Conservation (phyloP, 805 yeast genomes). For the Lipomyces yamadae region DNA sequence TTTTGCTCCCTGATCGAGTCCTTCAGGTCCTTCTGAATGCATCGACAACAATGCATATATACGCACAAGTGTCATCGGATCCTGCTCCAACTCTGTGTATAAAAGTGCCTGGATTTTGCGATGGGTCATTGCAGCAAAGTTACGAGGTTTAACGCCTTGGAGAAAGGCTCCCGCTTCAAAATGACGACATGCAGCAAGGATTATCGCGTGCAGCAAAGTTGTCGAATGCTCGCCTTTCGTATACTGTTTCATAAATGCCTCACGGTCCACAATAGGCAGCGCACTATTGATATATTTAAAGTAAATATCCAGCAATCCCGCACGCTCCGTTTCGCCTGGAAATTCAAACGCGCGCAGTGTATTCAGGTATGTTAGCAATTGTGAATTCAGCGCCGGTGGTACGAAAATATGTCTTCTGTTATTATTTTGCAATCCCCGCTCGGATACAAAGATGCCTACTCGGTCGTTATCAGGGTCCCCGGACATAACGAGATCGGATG, state of each 20-base stretch:
- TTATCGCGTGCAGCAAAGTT: slow-evolving; percentile 50
- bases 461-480: slow-evolving; percentile 37
- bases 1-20: slow-evolving; percentile 31
- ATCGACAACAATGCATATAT: slow-evolving; percentile 47
- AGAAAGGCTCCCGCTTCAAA: slow-evolving; percentile 45
- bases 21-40: slow-evolving; percentile 49
- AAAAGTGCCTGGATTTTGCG: slow-evolving; percentile 43
- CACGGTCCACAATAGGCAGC: slow-evolving; percentile 52
- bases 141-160: slow-evolving; percentile 3
- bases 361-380: slow-evolving; percentile 44
- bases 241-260: slow-evolving; percentile 47
- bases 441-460: slow-evolving; percentile 39
- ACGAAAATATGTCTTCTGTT: slow-evolving; percentile 13
- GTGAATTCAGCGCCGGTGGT: slow-evolving; percentile 28
- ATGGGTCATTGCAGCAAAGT: slow-evolving; percentile 1
- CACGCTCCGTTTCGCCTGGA: slow-evolving; percentile 43
- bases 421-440: slow-evolving; percentile 4
- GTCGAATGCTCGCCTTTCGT: slow-evolving; percentile 47
- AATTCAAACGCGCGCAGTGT: slow-evolving; percentile 49
- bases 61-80: slow-evolving; percentile 47
- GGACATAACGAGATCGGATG: slow-evolving; percentile 37
- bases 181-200: slow-evolving; percentile 51
- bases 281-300: slow-evolving; percentile 50
- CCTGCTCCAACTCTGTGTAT: slow-evolving; percentile 49
- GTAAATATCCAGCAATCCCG: slow-evolving; percentile 48